Evolutionary conservation across 805 yeast genomes (phyloP), one percentile per base, ranked within the genome.

Genomic region (Starmerella tilneyi): DNA sequence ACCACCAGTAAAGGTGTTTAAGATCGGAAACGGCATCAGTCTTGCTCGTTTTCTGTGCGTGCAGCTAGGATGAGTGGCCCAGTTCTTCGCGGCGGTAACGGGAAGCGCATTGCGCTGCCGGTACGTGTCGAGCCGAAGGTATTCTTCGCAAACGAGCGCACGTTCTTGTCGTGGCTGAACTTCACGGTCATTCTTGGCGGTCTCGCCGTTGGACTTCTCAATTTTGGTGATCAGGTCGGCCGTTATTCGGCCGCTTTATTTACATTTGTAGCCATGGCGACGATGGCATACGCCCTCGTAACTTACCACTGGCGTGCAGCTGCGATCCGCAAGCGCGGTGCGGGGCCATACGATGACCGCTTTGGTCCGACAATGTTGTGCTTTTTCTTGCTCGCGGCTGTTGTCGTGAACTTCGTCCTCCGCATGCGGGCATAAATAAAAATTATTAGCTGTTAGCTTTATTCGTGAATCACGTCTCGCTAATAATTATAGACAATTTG

Each of bases 271-370:
- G 94, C 98, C 52, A 89, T 92, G 96, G 85, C 84, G 53, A 89
- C 98, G 20, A 92, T 92, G 99, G 74, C 81, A 3, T 92, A 92
- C 59, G 98, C 99, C 1, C 73, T 92, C 51, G 74, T 85, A 39
- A 92, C 97, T 11, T 92, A 92, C 65, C 99, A 92, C 66, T 94
- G 98, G 98, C 84, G 99, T 71, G 98, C 98, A 1, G 85, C 88
- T 62, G 98, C 98, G 48, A 92, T 92, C 56, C 80, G 99, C 66
- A 75, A 89, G 67, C 80, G 97, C 66, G 98, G 98, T 33, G 78
- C 94, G 12, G 98, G 98, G 39, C 98, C 98, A n/a, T 92, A 92
- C 63, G 99, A 92, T 61, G 99, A 92, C 66, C 78, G 98, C 62
- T 81, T 92, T 56, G 99, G 99, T 36, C 98, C 99, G 38, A 94